Evolutionary conservation across 768 basidiomycete species (phyloP).

Genomic region (Rhodocollybia butyracea): DNA sequence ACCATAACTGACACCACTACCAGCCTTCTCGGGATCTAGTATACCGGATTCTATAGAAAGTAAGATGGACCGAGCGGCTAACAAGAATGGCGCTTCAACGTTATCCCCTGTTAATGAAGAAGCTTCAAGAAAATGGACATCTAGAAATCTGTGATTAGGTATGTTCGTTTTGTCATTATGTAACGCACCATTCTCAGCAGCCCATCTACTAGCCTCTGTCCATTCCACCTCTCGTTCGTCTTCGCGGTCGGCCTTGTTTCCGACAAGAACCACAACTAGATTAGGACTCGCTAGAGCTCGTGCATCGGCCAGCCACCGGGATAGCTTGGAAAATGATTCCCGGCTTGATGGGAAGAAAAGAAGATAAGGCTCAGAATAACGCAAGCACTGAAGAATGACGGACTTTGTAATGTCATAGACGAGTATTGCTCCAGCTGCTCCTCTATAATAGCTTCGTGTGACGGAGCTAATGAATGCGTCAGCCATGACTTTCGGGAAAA

Average conservation of each 20-base stretch:
- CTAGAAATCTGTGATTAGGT: slow-evolving; percentile 34
- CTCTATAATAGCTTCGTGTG: slow-evolving; percentile 94
- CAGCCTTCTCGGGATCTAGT: slow-evolving; percentile 91
- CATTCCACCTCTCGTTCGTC: slow-evolving; percentile 95
- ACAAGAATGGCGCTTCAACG: slow-evolving; percentile 88
- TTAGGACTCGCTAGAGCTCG: slow-evolving; percentile 90
- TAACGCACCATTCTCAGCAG: slow-evolving; percentile 83
- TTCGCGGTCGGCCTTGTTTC: slow-evolving; percentile 93
- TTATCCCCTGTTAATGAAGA: slow-evolving; percentile 93
- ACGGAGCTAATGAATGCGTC: slow-evolving; percentile 56
- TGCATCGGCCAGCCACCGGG: slow-evolving; percentile 91
- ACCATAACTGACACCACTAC: slow-evolving; percentile 95
- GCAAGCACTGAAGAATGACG: slow-evolving; percentile 21
- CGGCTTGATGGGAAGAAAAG: slow-evolving; percentile 50
- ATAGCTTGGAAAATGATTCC: slow-evolving; percentile 78
- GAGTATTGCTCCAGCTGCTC: slow-evolving; percentile 87
- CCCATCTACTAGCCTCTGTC: slow-evolving; percentile 94
- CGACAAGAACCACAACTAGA: slow-evolving; percentile 85
- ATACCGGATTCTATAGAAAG: slow-evolving; percentile 87
- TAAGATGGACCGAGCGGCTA: slow-evolving; percentile 84
- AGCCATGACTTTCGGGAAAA: background rate
- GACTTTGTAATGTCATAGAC: slow-evolving; percentile 94
- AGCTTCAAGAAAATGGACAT: slow-evolving; percentile 89
- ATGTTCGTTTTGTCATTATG: background rate
- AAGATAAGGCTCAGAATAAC: slow-evolving; percentile 3